A percentile compares a stretch with the other conserved stretches of the same genome.
phyloP scores from a whole-genome alignment of 768 basidiomycete species.

The Phaeotremella skinneri region DNA sequence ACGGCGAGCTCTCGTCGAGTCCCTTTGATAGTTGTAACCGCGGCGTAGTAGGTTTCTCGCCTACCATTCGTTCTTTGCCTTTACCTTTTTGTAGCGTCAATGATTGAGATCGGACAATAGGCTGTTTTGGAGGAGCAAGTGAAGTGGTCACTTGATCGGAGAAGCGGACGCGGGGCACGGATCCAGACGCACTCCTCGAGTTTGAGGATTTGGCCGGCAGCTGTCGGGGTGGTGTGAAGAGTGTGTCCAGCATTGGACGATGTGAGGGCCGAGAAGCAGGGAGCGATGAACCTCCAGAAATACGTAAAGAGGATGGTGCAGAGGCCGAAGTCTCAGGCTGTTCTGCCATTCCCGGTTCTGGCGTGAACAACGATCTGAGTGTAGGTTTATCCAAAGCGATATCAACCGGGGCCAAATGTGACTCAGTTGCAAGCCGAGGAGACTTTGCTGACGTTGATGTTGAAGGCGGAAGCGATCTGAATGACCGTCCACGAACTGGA shows the following conservation, averaged over 20 bases:
- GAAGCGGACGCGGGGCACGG: neutral
- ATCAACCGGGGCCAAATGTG: too few species aligned
- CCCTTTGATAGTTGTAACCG: neutral
- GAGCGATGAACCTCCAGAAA: too few species aligned
- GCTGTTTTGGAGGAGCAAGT: neutral
- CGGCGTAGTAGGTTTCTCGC: conserved; percentile 5
- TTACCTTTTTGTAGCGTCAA: conserved; percentile 5
- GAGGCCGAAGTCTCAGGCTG: too few species aligned
- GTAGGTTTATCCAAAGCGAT: too few species aligned
- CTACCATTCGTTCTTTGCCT: conserved; percentile 28
- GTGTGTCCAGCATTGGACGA: neutral
- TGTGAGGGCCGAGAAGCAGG: too few species aligned
- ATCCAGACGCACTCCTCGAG: neutral
- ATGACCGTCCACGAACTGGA: neutral
- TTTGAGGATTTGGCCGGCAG: neutral
- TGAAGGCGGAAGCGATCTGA: neutral
- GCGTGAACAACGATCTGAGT: too few species aligned
- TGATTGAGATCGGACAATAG: neutral
- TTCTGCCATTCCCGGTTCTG: too few species aligned
- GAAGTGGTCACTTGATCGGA: neutral
- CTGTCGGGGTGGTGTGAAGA: conserved; percentile 3
- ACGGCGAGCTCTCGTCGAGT: neutral
- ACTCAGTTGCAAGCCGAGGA: too few species aligned
- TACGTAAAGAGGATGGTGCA: too few species aligned
- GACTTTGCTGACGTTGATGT: neutral